Evolutionary conservation across 768 basidiomycete species (phyloP), one percentile per base, ranked within the genome.

Genomic region (Boletus reticulatus): DNA sequence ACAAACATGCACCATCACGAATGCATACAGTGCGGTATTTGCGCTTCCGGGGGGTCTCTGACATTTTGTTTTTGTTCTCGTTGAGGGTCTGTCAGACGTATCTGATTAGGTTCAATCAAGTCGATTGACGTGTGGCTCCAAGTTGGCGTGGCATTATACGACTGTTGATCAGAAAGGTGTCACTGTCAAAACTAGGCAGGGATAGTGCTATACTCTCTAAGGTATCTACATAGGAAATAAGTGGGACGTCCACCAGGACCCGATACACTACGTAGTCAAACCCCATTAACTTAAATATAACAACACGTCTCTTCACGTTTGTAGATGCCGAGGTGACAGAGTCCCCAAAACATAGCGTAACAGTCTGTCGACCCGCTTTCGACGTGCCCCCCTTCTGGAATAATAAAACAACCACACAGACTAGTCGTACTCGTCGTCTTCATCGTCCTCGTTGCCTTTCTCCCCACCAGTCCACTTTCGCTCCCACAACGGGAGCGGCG

Each of bases 391-490:
- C 22, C 7, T 38, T 24, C n/a, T 4, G 14, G n/a, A 31, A 37
- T 9, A 41, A 39, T n/a, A 50, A 39, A n/a, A 31, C 43, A 34
- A 37, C 42, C 22, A 3, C 19, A 48, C 22, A 41, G 48, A 42
- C 46, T 68, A 72, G 10, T 77, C 79, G 4, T 80, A 81, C 1
- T 78, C 80, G 1, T 81, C 80, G 1, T 78, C 78, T 0, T 73
- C 78, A 5, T 77, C 79, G 3, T 73, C 78, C 13, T 77, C 79
- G 49, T 79, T 77, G 4, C 75, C 71, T 51, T 74, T 77, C 47
- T 79, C 77, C 1, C 90, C 92, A 16, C 92, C 90, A 41, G 84
- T 84, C 92, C 92, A 94, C 57, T 86, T 84, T 41, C 88, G 80
- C 66, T 93, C 89, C 92, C 92, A 94, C 19, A 85, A 74, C 29